A percentile compares a stretch with the other conserved stretches of the same genome.
Evolutionary conservation across 2,329 filamentous ascomycete genomes (phyloP).

Genomic region (Chrysoporthe puriensis): DNA sequence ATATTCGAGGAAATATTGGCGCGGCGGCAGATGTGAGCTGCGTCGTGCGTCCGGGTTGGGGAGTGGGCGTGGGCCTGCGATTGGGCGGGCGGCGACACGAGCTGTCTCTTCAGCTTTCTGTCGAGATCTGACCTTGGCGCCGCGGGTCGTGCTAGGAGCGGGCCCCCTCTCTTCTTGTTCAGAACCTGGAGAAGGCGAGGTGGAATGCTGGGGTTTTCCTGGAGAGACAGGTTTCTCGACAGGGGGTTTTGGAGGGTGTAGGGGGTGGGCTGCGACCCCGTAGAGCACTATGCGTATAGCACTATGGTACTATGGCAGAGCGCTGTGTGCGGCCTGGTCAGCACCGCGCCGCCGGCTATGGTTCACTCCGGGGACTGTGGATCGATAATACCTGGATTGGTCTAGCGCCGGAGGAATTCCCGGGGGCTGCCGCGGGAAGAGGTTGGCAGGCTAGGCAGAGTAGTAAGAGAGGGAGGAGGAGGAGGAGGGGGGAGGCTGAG

Average conservation of each 20-base stretch:
- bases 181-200: constrained; percentile 28
- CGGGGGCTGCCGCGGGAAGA: constrained; percentile 1
- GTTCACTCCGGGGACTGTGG: constrained; percentile 8
- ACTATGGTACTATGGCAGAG: background rate
- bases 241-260: constrained; percentile 8
- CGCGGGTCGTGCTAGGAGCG: constrained; percentile 7
- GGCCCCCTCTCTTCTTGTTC: constrained; percentile 4
- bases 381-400: background rate
- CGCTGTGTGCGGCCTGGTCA: constrained; percentile 2
- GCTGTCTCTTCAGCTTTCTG: constrained; percentile 17
- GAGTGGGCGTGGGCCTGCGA: background rate
- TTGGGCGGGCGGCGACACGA: constrained; percentile 3
- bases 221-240: constrained; percentile 3
- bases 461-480: no score
- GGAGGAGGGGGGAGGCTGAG: background rate
- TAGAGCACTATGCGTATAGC: background rate
- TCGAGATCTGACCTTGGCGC: background rate
- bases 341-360: background rate
- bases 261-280: background rate
- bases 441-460: background rate
- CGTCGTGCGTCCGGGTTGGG: background rate
- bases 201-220: constrained; percentile 29
- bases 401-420: constrained; percentile 10
- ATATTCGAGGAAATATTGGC: background rate
- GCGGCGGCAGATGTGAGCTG: background rate